Percentiles rank a stretch among this genome's conserved stretches.
These are phyloP conservation scores for Asterophora parasitica DNA, from an alignment of 768 basidiomycete genomes.

Conservation along the genomic window DNA sequence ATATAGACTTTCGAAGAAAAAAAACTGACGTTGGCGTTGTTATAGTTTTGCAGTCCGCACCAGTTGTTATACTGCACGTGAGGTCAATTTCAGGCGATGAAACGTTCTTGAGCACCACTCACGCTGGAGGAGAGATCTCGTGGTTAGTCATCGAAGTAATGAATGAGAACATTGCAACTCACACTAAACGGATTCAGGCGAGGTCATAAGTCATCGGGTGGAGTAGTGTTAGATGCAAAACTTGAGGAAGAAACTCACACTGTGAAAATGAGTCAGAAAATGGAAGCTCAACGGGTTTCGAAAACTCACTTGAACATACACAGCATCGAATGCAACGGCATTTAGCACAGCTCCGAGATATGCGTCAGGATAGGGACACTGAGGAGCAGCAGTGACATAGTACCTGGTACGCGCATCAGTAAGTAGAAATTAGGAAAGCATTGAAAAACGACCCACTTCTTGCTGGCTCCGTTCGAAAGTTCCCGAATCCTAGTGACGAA, in stretches of 20 bases:
- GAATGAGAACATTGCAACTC: conserved; percentile 1
- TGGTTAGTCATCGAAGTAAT: background rate
- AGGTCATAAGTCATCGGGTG: background rate
- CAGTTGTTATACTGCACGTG: conserved; percentile 18
- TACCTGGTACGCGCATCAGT: conserved; percentile 32
- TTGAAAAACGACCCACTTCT: conserved; percentile 29
- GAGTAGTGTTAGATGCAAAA: too few species aligned
- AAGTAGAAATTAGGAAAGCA: too few species aligned
- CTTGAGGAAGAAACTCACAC: conserved; percentile 1
- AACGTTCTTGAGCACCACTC: background rate
- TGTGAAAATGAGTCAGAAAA: background rate
- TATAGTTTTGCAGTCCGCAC: conserved; percentile 34
- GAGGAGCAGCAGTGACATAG: conserved; percentile 53
- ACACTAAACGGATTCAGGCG: conserved; percentile 5
- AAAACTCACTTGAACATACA: conserved; percentile 60
- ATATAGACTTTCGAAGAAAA: too few species aligned
- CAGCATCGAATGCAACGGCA: conserved; percentile 55
- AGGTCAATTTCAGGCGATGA: background rate
- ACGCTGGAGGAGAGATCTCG: conserved; percentile 5
- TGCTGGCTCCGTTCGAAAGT: conserved; percentile 42
- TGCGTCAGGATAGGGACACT: conserved; percentile 60
- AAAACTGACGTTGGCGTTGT: conserved; percentile 32
- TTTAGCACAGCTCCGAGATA: conserved; percentile 50
- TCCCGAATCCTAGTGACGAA: conserved; percentile 47
- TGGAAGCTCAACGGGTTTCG: background rate